phyloP scores from a whole-genome alignment of 2,329 filamentous ascomycete genomes.

The Corniculantispora saksenae region DNA sequence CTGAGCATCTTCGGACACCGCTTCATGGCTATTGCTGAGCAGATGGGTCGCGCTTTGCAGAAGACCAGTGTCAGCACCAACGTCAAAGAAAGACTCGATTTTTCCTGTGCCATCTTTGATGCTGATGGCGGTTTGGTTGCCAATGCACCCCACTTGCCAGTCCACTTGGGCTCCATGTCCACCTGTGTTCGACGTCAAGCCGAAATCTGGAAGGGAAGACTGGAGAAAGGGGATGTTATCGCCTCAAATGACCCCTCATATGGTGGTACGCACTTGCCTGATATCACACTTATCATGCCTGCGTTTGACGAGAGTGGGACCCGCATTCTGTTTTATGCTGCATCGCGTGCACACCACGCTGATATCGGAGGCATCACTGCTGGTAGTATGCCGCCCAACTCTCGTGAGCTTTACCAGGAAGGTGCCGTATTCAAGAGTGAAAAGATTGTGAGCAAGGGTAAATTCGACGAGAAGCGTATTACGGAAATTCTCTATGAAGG shows the following conservation, averaged over 20 bases:
- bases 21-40: slow-evolving; percentile 85
- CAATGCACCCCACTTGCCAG: slow-evolving; percentile 77
- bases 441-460: slow-evolving; percentile 72
- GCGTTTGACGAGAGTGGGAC: slow-evolving; percentile 67
- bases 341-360: slow-evolving; percentile 79
- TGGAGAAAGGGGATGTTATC: slow-evolving; percentile 78
- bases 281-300: slow-evolving; percentile 79
- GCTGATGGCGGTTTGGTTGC: slow-evolving; percentile 73
- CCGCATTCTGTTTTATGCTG: slow-evolving; percentile 79
- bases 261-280: slow-evolving; percentile 79
- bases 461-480: slow-evolving; percentile 77
- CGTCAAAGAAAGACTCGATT: slow-evolving; percentile 80
- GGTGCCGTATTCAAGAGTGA: slow-evolving; percentile 64
- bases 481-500: slow-evolving; percentile 71
- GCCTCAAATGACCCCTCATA: slow-evolving; percentile 84
- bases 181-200: slow-evolving; percentile 78
- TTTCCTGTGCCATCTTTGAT: slow-evolving; percentile 80
- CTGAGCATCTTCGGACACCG: slow-evolving; percentile 79
- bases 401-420: slow-evolving; percentile 63
- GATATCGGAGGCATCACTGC: slow-evolving; percentile 82
- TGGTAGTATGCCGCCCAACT: slow-evolving; percentile 78
- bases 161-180: slow-evolving; percentile 81
- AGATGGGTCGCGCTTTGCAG: slow-evolving; percentile 78
- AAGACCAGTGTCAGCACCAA: slow-evolving; percentile 82
- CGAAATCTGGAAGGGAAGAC: slow-evolving; percentile 74